Evolutionary conservation across 441 rosid species (phyloP).

Genomic region (Dalechampia spathulata): DNA sequence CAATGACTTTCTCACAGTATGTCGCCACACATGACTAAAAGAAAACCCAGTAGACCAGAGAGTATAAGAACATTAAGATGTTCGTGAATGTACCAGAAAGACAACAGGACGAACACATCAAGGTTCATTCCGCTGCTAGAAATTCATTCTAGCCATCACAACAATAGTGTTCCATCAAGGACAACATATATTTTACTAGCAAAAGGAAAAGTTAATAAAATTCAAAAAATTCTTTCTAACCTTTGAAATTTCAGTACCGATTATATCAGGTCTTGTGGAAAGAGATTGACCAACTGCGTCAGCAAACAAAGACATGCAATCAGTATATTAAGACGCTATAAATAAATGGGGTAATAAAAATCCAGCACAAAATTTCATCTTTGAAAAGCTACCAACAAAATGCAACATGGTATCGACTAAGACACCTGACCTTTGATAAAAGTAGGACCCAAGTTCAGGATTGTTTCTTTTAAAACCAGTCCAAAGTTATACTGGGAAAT

Average conservation of each 20-base stretch:
- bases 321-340: conserved; percentile 27
- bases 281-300: conserved; percentile 96
- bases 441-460: conserved; percentile 88
- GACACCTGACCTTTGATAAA: conserved; percentile 76
- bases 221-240: conserved; percentile 30
- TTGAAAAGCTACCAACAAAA: conserved; percentile 14
- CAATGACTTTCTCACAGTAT: conserved; percentile 61
- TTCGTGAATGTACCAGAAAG: background rate
- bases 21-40: conserved; percentile 7
- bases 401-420: conserved; percentile 6
- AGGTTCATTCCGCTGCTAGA: background rate
- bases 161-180: background rate
- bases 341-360: conserved; percentile 30
- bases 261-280: conserved; percentile 93
- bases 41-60: background rate
- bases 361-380: conserved; percentile 26
- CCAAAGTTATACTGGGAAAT: conserved; percentile 62
- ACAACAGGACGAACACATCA: background rate
- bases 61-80: conserved; percentile 4
- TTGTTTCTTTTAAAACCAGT: conserved; percentile 70
- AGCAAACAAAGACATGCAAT: conserved; percentile 41
- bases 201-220: background rate
- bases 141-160: background rate
- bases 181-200: background rate
- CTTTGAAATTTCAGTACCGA: conserved; percentile 87